phyloP scores from a whole-genome alignment of 1,139 yeast species.

The Yamadazyma mexicana region DNA sequence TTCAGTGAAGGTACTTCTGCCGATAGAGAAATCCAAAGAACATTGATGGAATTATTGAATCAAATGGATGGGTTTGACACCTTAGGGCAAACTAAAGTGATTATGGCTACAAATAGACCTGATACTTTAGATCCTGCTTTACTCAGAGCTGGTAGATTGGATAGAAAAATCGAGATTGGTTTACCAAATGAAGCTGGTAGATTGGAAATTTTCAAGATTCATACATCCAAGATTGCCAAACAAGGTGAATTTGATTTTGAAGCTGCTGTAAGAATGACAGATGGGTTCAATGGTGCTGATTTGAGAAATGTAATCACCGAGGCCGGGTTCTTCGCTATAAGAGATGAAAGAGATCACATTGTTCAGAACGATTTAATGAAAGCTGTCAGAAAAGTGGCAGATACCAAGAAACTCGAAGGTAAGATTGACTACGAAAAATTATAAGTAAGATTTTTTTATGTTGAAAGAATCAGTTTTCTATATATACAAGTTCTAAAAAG shows the following conservation, averaged over 20 bases:
- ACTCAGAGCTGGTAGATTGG: constrained; percentile 97
- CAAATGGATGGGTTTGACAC: constrained; percentile 99
- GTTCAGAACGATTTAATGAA: constrained; percentile 93
- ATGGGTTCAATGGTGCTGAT: constrained; percentile 99
- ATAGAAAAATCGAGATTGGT: constrained; percentile 94
- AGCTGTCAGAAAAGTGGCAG: constrained; percentile 97
- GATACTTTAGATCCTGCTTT: constrained; percentile 99
- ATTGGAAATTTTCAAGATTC: constrained; percentile 91
- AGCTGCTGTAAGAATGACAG: constrained; percentile 96
- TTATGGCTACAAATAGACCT: constrained; percentile 99
- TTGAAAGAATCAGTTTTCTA: too few relatives aligned
- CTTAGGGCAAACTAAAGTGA: constrained; percentile 94
- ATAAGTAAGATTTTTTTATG: too few relatives aligned
- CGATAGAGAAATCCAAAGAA: constrained; percentile 98
- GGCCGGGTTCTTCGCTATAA: constrained; percentile 97
- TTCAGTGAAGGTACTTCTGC: constrained; percentile 99
- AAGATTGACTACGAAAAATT: constrained; percentile 91
- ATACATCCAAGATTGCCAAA: constrained; percentile 80
- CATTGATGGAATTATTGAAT: constrained; percentile 94
- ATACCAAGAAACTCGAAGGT: constrained; percentile 96
- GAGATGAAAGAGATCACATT: constrained; percentile 96
- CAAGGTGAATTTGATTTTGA: constrained; percentile 97
- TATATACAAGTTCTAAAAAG: constrained; percentile 11
- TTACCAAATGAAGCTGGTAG: constrained; percentile 97
- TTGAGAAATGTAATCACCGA: constrained; percentile 97